Evolutionary conservation across 176 grass and related monocot genomes (phyloP).

Genomic region (Saccharum spontaneum): DNA sequence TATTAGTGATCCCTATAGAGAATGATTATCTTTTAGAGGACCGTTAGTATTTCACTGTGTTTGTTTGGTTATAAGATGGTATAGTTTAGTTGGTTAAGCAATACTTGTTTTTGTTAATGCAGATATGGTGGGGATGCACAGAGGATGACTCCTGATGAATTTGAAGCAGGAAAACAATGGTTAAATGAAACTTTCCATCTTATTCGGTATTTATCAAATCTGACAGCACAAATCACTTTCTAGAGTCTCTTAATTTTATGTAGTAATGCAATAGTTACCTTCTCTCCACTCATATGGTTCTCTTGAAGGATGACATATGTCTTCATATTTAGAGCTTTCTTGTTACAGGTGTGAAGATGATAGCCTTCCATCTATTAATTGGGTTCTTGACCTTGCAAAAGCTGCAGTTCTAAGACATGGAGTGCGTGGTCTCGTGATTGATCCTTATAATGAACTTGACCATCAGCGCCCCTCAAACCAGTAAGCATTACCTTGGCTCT

Average conservation of each 20-base stretch:
- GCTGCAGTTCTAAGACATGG: slow-evolving; percentile 86
- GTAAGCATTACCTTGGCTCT: slow-evolving; percentile 39
- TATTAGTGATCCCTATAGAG: slow-evolving; percentile 10
- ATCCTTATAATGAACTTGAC: slow-evolving; percentile 99
- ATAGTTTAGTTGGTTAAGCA: slow-evolving; percentile 2
- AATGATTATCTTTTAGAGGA: slow-evolving; percentile 7
- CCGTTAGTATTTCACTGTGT: slow-evolving; percentile 5
- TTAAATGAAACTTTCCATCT: slow-evolving; percentile 85
- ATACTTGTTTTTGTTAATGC: slow-evolving; percentile 38
- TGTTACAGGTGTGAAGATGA: slow-evolving; percentile 82
- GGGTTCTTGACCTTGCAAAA: slow-evolving; percentile 91
- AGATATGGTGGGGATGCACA: slow-evolving; percentile 64
- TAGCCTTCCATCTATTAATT: slow-evolving; percentile 71
- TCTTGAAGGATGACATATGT: neutral
- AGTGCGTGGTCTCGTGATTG: slow-evolving; percentile 88
- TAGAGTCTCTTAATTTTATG: neutral
- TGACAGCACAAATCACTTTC: neutral
- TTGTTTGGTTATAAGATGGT: neutral
- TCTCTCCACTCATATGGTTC: neutral
- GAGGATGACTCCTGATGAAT: slow-evolving; percentile 65
- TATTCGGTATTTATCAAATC: slow-evolving; percentile 60
- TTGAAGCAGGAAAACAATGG: slow-evolving; percentile 84
- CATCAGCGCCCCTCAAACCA: slow-evolving; percentile 80
- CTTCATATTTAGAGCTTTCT: slow-evolving; percentile 7
- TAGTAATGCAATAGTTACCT: neutral